Evolutionary conservation across 192 early-diverging fungal genomes (phyloP).

Genomic region (Geosiphon pyriformis): DNA sequence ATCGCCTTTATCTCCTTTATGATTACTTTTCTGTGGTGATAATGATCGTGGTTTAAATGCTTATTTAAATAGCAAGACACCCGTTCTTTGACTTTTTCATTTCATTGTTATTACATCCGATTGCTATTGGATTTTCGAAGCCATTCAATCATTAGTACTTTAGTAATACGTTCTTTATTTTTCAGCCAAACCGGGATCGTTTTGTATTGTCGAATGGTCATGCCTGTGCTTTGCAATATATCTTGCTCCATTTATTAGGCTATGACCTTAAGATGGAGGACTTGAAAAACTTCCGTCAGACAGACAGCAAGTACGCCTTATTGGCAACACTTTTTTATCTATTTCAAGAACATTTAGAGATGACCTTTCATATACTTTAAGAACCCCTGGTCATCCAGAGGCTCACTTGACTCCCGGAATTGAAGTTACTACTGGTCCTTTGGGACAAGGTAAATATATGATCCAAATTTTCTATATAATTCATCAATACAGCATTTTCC

Average conservation of each 20-base stretch:
- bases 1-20: no score
- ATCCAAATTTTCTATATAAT: slow-evolving; percentile 14
- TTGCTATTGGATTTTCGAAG: no score
- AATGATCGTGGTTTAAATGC: background rate
- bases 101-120: background rate
- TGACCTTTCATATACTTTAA: slow-evolving; percentile 29
- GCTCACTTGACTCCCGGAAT: slow-evolving; percentile 79
- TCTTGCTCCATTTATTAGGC: slow-evolving; percentile 81
- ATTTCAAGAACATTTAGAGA: slow-evolving; percentile 17
- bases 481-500: background rate
- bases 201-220: slow-evolving; percentile 98
- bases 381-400: slow-evolving; percentile 97
- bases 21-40: no score
- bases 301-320: slow-evolving; percentile 67
- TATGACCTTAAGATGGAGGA: slow-evolving; percentile 87
- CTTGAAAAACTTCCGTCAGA: slow-evolving; percentile 84
- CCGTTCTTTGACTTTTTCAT: background rate
- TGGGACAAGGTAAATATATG: slow-evolving; percentile 35
- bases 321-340: background rate
- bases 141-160: no score
- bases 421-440: slow-evolving; percentile 83
- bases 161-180: background rate
- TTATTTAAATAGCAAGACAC: background rate
- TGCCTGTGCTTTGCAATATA: slow-evolving; percentile 90
- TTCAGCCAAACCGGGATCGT: slow-evolving; percentile 84